Evolutionary conservation across 768 basidiomycete genomes (phyloP), one percentile per base, ranked within the genome.

Genomic region (Roridomyces roridus): DNA sequence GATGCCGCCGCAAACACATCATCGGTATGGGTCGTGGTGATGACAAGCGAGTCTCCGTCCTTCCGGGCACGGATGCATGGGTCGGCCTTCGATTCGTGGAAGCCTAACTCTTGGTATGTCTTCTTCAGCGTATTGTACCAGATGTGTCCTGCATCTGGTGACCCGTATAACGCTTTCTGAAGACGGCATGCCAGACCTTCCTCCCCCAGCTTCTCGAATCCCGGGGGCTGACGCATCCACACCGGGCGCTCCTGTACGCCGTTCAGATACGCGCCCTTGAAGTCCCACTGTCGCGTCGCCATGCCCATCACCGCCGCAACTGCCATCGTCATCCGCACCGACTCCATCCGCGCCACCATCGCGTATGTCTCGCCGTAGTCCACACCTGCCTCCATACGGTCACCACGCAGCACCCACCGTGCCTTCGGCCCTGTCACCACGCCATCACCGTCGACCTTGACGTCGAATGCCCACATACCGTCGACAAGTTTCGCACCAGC

Each of bases 241-340:
- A 31, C 29, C 29, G 29, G 29, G 64, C 0, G 67, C 57, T 31
- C 29, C 12, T 31, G 29, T 12, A 31, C 29, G 12, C 61, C 57
- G 45, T 67, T 70, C 2, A 77, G 67, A 60, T 68, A 77, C 0
- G 70, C 73, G 0, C 56, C 52, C n/a, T 70, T 68, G 29, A 76
- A 63, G 58, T 77, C 71, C 11, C 72, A 56, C 28, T 68, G 66
- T 28, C 73, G 53, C 7, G 76, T 25, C 15, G 29, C 69, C 64
- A 55, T 69, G 29, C 29, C 29, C 66, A 46, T 57, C 71, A 31
- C 29, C 12, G 29, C 29, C 29, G 29, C 29, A 31, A 31, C 12
- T 7, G 72, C 65, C 9, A 75, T 54, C 6, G 36, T 6, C 17
- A 49, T 46, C 3, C 53, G 25, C 11, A 55, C 39, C 6, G 58